phyloP scores from a whole-genome alignment of 2,329 filamentous ascomycete species.

The Xylariaceae sp. region DNA sequence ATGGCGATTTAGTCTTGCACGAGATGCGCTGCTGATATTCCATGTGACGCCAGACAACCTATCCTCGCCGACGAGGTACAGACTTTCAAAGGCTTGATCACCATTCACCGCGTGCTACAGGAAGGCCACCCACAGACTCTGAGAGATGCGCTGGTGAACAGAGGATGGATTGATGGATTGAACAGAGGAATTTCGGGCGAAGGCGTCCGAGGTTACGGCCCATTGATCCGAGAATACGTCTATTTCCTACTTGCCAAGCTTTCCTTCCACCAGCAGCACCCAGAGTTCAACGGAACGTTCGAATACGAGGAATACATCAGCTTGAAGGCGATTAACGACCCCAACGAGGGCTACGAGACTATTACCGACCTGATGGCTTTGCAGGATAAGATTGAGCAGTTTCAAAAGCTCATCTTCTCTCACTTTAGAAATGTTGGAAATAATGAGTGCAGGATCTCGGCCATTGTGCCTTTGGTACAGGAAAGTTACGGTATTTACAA shows the following conservation, averaged over 20 bases:
- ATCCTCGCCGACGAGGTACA: constrained; percentile 97
- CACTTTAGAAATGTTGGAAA: constrained; percentile 88
- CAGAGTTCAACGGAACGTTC: constrained; percentile 97
- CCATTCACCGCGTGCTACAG: constrained; percentile 93
- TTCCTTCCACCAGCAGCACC: constrained; percentile 92
- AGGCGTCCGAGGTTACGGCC: constrained; percentile 82
- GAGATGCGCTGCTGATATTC: constrained; percentile 15
- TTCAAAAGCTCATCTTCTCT: constrained; percentile 97
- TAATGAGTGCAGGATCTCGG: constrained; percentile 95
- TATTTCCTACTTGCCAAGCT: constrained; percentile 92
- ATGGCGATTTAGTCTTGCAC: background rate
- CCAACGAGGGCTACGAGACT: constrained; percentile 95
- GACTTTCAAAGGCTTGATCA: constrained; percentile 97
- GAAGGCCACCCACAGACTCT: constrained; percentile 88
- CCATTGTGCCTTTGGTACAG: constrained; percentile 86
- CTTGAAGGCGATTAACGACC: constrained; percentile 95
- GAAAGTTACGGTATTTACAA: constrained; percentile 99
- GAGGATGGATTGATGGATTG: constrained; percentile 87
- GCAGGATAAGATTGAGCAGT: constrained; percentile 96
- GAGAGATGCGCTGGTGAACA: constrained; percentile 82
- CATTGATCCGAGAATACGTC: constrained; percentile 93
- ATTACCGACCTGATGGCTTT: constrained; percentile 94
- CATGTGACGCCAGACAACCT: constrained; percentile 62
- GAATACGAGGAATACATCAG: constrained; percentile 99
- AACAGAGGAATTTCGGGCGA: constrained; percentile 77